phyloP scores from a whole-genome alignment of 208 protist genomes.

The Trypanosoma congolense region DNA sequence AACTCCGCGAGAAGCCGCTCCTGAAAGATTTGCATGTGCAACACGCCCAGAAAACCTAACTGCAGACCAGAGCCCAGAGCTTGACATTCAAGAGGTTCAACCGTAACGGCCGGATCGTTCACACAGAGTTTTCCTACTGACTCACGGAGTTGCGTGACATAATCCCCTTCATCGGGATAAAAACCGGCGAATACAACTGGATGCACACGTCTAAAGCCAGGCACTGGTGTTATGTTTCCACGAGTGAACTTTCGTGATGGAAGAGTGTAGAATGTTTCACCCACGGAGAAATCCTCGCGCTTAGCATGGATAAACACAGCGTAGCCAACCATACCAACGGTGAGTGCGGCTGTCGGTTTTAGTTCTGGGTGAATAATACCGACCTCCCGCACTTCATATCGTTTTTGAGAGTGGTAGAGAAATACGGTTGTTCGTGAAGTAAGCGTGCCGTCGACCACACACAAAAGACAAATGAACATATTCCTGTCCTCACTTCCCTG shows the following conservation, averaged over 20 bases:
- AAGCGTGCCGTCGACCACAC: slow-evolving; percentile 88
- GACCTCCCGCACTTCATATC: slow-evolving; percentile 88
- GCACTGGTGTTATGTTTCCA: slow-evolving; percentile 13
- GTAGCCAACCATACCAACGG: slow-evolving; percentile 95
- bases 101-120: slow-evolving; percentile 92
- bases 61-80: slow-evolving; percentile 91
- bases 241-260: slow-evolving; percentile 54
- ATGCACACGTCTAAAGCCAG: slow-evolving; percentile 68
- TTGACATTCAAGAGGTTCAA: slow-evolving; percentile 77
- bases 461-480: slow-evolving; percentile 79
- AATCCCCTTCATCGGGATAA: slow-evolving; percentile 88
- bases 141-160: slow-evolving; percentile 84
- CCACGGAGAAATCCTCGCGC: slow-evolving; percentile 88
- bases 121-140: slow-evolving; percentile 90
- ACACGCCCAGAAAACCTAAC: slow-evolving; percentile 96
- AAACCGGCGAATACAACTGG: slow-evolving; percentile 96
- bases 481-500: slow-evolving; percentile 13
- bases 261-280: slow-evolving; percentile 91
- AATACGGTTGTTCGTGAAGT: slow-evolving; percentile 62
- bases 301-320: slow-evolving; percentile 80
- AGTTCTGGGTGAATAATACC: slow-evolving; percentile 93
- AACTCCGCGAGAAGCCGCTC: slow-evolving; percentile 94
- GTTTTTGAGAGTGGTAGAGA: slow-evolving; percentile 51
- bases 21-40: slow-evolving; percentile 98
- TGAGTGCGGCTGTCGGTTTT: slow-evolving; percentile 66